These are phyloP conservation scores for Magnolia officinalis DNA, from an alignment of 164 flowering plant genomes.

Conservation along the genomic window DNA sequence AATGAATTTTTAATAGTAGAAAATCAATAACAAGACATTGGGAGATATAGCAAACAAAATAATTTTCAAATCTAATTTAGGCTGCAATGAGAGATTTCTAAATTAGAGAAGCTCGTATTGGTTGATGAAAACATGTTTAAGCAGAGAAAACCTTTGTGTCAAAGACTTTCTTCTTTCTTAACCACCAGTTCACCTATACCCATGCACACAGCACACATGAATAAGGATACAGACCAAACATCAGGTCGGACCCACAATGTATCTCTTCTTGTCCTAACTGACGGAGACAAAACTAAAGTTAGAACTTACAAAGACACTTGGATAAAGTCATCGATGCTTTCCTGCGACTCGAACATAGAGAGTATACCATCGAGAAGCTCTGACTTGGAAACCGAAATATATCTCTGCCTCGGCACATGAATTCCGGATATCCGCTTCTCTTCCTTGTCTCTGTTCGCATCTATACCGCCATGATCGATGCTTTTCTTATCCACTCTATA, in stretches of 20 bases:
- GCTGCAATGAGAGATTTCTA: no score
- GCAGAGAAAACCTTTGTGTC: no score
- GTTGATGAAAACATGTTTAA: no score
- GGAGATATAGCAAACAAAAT: not conserved
- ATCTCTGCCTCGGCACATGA: slow-evolving; percentile 63
- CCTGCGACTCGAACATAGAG: slow-evolving; percentile 37
- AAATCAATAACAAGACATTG: not conserved
- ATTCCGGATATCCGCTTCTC: slow-evolving; percentile 37
- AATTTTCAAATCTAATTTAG: no score
- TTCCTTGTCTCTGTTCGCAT: slow-evolving; percentile 4
- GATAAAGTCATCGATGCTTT: slow-evolving; percentile 42
- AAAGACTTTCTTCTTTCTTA: no score
- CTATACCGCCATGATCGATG: not conserved
- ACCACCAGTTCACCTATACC: no score
- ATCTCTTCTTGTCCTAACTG: no score
- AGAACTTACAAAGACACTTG: slow-evolving; percentile 52
- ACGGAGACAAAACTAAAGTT: no score
- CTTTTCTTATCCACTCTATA: not conserved
- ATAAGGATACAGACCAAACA: no score
- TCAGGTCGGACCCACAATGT: no score
- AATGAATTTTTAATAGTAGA: not conserved
- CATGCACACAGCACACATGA: no score
- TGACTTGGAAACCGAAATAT: slow-evolving; percentile 63
- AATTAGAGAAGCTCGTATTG: no score
- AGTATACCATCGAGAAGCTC: slow-evolving; percentile 54